Percentiles rank a stretch among this genome's conserved stretches.
phyloP scores from a whole-genome alignment of 495 filamentous ascomycete species.

The Emericellopsis terricola region DNA sequence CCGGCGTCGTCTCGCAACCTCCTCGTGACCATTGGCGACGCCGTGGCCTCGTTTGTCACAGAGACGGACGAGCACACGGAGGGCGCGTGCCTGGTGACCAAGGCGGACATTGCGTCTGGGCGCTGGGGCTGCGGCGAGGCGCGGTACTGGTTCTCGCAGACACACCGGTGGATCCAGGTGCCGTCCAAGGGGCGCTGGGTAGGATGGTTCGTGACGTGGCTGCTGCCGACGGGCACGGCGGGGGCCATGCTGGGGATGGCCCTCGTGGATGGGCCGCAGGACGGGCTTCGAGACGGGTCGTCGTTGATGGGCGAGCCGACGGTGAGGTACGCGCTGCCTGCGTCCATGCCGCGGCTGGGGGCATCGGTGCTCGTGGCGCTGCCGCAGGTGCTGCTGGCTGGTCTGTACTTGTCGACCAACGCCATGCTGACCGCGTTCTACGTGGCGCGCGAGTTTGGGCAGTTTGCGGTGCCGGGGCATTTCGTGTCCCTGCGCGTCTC shows the following conservation, averaged over 20 bases:
- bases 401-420: constrained; percentile 23
- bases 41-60: constrained; percentile 25
- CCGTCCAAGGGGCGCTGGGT: constrained; percentile 19
- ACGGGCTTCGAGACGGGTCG: constrained; percentile 14
- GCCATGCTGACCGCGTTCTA: constrained; percentile 18
- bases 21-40: constrained; percentile 25
- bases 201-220: constrained; percentile 12
- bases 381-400: constrained; percentile 21
- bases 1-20: constrained; percentile 15
- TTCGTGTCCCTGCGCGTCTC: constrained; percentile 16
- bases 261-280: constrained; percentile 7
- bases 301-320: constrained; percentile 1
- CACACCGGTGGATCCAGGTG: constrained; percentile 22
- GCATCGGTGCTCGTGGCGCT: constrained; percentile 14
- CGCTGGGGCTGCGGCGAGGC: constrained; percentile 17
- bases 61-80: constrained; percentile 18
- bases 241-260: constrained; percentile 10
- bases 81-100: constrained; percentile 19
- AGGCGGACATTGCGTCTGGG: constrained; percentile 18
- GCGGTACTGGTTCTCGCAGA: constrained; percentile 18
- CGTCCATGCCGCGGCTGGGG: constrained; percentile 3
- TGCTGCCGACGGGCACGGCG: constrained; percentile 8
- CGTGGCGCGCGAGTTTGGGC: constrained; percentile 23
- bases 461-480: constrained; percentile 11
- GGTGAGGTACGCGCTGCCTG: constrained; percentile 3